Evolutionary conservation across 805 yeast species (phyloP).

Genomic region (Candida lessepsii): DNA sequence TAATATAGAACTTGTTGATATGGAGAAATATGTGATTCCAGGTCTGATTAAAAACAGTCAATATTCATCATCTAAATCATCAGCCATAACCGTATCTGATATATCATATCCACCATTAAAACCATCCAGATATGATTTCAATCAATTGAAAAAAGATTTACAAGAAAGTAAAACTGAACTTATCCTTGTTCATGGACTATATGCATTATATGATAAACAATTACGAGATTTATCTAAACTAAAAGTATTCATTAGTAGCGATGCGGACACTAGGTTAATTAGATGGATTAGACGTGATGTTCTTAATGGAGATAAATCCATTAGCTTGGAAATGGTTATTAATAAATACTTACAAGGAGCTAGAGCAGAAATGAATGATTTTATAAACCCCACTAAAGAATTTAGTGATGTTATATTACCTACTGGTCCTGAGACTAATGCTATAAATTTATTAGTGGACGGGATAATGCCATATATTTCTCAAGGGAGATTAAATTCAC

Average conservation of each 20-base stretch:
- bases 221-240: constrained; percentile 58
- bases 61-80: constrained; percentile 20
- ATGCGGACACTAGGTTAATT: constrained; percentile 80
- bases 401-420: constrained; percentile 75
- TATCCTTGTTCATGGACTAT: constrained; percentile 67
- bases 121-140: constrained; percentile 46
- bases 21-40: constrained; percentile 37
- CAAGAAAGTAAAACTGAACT: constrained; percentile 19
- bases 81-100: constrained; percentile 29
- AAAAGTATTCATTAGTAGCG: constrained; percentile 77
- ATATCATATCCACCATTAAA: constrained; percentile 20
- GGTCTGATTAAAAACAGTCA: constrained; percentile 20
- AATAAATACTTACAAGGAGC: constrained; percentile 52
- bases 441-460: constrained; percentile 59
- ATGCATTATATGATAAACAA: constrained; percentile 66
- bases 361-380: constrained; percentile 65
- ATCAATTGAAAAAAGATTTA: constrained; percentile 17
- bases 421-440: constrained; percentile 60
- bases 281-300: constrained; percentile 63
- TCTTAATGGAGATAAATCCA: constrained; percentile 13
- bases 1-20: constrained; percentile 39
- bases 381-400: constrained; percentile 65
- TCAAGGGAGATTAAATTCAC: background rate
- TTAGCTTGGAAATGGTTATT: constrained; percentile 36
- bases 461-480: constrained; percentile 49